phyloP scores from a whole-genome alignment of 2,329 filamentous ascomycete genomes.

The Colletotrichum cordylinicola region DNA sequence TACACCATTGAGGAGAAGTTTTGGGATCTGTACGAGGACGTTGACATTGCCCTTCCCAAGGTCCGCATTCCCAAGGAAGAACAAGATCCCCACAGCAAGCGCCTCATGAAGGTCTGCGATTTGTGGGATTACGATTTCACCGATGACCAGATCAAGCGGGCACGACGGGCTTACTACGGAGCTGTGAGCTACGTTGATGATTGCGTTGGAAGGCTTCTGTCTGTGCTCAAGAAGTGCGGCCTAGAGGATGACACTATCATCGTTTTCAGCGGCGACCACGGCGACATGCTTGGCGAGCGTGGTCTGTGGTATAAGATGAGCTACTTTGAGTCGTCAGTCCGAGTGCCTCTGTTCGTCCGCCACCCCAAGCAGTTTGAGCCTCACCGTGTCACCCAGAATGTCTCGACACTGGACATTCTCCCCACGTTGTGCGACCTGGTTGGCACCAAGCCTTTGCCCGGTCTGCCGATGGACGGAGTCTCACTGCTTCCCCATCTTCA shows the following conservation, averaged over 20 bases:
- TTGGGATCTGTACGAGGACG: constrained; percentile 89
- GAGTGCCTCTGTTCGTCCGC: constrained; percentile 86
- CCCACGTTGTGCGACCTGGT: constrained; percentile 88
- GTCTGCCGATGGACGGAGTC: constrained; percentile 84
- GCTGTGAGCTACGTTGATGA: constrained; percentile 94
- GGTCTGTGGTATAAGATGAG: constrained; percentile 98
- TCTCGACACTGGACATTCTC: constrained; percentile 89
- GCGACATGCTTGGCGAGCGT: constrained; percentile 94
- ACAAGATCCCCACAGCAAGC: constrained; percentile 86
- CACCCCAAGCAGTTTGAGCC: constrained; percentile 78
- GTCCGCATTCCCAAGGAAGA: constrained; percentile 80
- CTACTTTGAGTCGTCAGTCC: constrained; percentile 90
- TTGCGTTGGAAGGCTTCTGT: constrained; percentile 83
- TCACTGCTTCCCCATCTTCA: constrained; percentile 82
- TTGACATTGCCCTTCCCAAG: constrained; percentile 85
- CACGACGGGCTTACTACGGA: constrained; percentile 88
- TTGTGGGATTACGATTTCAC: constrained; percentile 84
- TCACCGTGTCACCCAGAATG: constrained; percentile 80
- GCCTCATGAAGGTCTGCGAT: constrained; percentile 85
- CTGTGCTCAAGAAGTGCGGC: constrained; percentile 78
- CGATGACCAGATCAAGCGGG: constrained; percentile 84
- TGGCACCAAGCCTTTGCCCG: constrained; percentile 70
- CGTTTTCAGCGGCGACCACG: constrained; percentile 92
- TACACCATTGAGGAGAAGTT: constrained; percentile 94
- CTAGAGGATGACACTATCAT: constrained; percentile 87